A percentile compares a stretch with the other conserved stretches of the same genome.
These are phyloP conservation scores for Arthroderma uncinatum DNA, from an alignment of 2,329 filamentous ascomycete genomes.

Conservation along the genomic window DNA sequence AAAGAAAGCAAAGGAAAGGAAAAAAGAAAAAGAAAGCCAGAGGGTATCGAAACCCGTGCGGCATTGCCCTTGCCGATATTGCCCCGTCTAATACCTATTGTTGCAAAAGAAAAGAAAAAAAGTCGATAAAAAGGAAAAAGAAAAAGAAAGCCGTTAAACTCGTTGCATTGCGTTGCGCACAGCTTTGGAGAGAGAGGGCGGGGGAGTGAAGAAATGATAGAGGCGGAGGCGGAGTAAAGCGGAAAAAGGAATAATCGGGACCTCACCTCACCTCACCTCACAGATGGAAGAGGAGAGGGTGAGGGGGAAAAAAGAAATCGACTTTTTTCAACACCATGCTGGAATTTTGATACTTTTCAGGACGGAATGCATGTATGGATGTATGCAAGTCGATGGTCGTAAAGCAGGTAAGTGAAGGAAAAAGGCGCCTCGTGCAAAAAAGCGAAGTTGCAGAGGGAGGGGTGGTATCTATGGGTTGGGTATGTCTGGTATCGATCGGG, in stretches of 20 bases:
- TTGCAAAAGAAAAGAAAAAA: slow-evolving; percentile 14
- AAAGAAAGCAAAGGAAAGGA: neutral
- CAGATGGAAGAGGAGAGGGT: neutral
- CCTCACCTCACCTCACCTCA: no score
- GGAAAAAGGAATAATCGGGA: neutral
- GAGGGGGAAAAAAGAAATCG: neutral
- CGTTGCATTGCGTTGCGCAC: neutral
- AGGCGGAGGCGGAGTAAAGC: neutral
- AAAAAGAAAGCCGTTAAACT: slow-evolving; percentile 3
- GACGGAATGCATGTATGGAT: neutral
- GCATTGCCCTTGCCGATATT: slow-evolving; percentile 6
- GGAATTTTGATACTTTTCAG: neutral
- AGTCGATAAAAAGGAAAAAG: slow-evolving; percentile 6
- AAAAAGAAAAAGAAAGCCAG: slow-evolving; percentile 10
- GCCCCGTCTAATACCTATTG: slow-evolving; percentile 13
- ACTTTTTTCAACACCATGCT: neutral
- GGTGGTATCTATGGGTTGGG: neutral
- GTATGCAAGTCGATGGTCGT: neutral
- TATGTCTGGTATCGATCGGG: slow-evolving; percentile 5
- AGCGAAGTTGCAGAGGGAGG: neutral
- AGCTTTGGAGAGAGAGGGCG: neutral
- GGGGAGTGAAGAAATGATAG: neutral
- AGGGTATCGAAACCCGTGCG: slow-evolving; percentile 14
- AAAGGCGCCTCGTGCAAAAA: neutral
- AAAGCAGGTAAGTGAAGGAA: neutral